Evolutionary conservation across 2,329 filamentous ascomycete species (phyloP), one percentile per base, ranked within the genome.

Genomic region (Ilyonectria mors-panacis): DNA sequence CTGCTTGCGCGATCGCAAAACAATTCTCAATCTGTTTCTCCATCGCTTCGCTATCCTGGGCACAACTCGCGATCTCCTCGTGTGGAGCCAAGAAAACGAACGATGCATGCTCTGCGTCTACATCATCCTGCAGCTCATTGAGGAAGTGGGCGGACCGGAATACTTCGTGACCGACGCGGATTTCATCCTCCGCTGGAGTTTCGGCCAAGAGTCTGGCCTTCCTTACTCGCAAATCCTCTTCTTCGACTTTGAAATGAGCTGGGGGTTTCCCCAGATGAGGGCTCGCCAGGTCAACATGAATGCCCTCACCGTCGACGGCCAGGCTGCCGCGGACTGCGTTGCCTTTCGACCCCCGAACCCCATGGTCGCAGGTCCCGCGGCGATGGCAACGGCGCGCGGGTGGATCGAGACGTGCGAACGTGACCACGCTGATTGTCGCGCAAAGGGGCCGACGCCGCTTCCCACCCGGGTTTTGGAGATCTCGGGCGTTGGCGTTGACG

Each of bases 381-480:
- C 59, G 1, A 45, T 54, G 23, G 35, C 6, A 7, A 61, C 3
- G 8, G 59, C 50, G 17, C 59, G 59, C 13, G 23, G 33, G 3
- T 61, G 59, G 59, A 61, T 61, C n/a, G 59, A 61, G 37, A 55
- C 47, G 28, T 61, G 59, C 23, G 48, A 54, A 13, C 26, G 12
- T 17, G 26, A 54, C 5, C 59, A 61, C 21, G 2, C 47, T 19
- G 45, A 7, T 15, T 61, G 59, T 39, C 19, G 23, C 5, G 19
- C 37, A 3, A 47, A 61, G 15, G 59, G 47, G 28, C 50, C 50
- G 9, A 37, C 37, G 6, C 15, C 33, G 9, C 37, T 61, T 7
- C 59, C 59, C 9, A 42, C 21, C 2, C 19, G 59, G 48, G 48
- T 55, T 15, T 23, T 60, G 3, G 57, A 60, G 30, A 60, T 60